phyloP scores from a whole-genome alignment of 257 asterid genomes.

The Prunella vulgaris region DNA sequence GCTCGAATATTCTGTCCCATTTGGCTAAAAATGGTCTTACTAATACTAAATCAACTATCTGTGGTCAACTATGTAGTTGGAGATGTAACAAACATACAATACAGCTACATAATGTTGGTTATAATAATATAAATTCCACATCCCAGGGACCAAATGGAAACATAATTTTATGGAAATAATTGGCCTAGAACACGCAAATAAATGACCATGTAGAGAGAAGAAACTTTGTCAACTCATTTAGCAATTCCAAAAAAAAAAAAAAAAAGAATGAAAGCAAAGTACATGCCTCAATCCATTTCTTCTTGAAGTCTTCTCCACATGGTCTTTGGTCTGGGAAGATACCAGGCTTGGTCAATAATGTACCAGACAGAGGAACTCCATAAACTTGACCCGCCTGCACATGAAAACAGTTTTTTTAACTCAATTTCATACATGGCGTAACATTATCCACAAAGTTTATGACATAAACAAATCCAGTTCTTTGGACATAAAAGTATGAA shows the following conservation, averaged over 20 bases:
- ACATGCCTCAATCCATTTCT: conserved; percentile 98
- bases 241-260: conserved; percentile 12
- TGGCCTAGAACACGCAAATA: background rate
- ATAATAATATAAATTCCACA: conserved; percentile 3
- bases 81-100: background rate
- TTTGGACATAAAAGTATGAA: conserved; percentile 1
- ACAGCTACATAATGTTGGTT: background rate
- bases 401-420: conserved; percentile 11
- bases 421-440: conserved; percentile 8
- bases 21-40: background rate
- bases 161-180: background rate
- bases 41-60: background rate
- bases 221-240: conserved; percentile 8
- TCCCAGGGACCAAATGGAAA: background rate
- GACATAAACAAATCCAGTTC: conserved; percentile 1
- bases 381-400: conserved; percentile 97
- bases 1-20: background rate
- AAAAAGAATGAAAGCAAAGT: conserved; percentile 16
- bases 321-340: conserved; percentile 89
- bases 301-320: conserved; percentile 86
- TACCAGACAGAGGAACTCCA: conserved; percentile 92
- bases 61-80: background rate
- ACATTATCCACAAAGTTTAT: conserved; percentile 1
- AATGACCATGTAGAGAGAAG: conserved; percentile 3
- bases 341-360: conserved; percentile 66